phyloP scores from a whole-genome alignment of 164 flowering plant species.

The Vitis cinerea region DNA sequence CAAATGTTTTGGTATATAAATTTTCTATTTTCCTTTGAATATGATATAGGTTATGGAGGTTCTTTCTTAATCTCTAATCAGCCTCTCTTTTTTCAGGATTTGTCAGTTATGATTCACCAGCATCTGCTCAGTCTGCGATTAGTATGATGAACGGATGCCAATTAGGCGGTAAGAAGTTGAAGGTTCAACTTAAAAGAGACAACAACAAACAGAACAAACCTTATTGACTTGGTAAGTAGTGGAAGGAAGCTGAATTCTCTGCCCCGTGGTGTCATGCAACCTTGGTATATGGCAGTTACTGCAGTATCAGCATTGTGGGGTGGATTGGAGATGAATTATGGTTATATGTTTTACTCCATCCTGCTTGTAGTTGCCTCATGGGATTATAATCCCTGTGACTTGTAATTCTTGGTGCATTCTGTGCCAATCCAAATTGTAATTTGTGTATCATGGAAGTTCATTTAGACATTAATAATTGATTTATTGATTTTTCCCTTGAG shows the following conservation, averaged over 20 bases:
- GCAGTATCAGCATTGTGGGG: constrained; percentile 26
- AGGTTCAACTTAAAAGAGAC: constrained; percentile 98
- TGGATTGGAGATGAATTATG: constrained; percentile 32
- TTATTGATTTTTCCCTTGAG: constrained; percentile 56
- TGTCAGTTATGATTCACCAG: constrained; percentile 89
- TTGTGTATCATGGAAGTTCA: constrained; percentile 60
- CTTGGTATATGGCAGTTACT: constrained; percentile 24
- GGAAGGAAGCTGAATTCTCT: constrained; percentile 31
- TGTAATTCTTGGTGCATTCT: constrained; percentile 52
- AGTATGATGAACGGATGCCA: constrained; percentile 86
- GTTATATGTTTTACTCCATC: constrained; percentile 30
- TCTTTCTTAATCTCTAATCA: background rate
- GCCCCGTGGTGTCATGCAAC: constrained; percentile 21
- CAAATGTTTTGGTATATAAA: constrained; percentile 90
- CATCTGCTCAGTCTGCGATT: constrained; percentile 89
- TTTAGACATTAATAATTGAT: constrained; percentile 54
- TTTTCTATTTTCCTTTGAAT: constrained; percentile 6
- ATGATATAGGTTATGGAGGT: background rate
- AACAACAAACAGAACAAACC: constrained; percentile 83
- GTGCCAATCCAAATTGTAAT: constrained; percentile 48
- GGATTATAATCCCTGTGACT: constrained; percentile 37
- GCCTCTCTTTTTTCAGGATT: constrained; percentile 63
- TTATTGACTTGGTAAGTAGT: constrained; percentile 44
- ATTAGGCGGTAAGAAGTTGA: constrained; percentile 92
- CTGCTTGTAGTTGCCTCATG: constrained; percentile 32